Conservation (phyloP, 148 eudicot species). For the Silene conica region DNA sequence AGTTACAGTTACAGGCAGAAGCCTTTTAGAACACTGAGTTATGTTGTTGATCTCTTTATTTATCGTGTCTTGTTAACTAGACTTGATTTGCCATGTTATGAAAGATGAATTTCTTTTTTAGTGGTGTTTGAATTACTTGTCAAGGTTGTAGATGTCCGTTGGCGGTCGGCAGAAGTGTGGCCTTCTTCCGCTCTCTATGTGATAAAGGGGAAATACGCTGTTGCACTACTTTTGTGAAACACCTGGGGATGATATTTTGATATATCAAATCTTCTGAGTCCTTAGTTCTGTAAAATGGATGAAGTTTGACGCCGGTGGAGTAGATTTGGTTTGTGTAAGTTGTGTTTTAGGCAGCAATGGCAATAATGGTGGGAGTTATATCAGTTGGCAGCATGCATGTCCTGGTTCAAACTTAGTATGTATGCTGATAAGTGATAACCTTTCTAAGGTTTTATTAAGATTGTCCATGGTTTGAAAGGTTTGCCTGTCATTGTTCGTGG, state of each 20-base stretch:
- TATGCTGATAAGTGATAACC: conserved; percentile 17
- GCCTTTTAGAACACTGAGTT: not conserved
- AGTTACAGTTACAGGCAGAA: not conserved
- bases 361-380: not conserved
- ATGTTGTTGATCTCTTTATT: conserved; percentile 1
- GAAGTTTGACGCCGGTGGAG: conserved; percentile 8
- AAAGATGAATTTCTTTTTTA: conserved; percentile 1
- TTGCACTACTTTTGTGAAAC: not conserved
- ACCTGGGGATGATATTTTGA: not conserved
- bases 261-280: not conserved
- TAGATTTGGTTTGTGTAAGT: not conserved
- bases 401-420: conserved; percentile 3
- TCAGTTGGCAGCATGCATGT: not conserved
- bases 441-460: not conserved
- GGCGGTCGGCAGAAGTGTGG: conserved; percentile 5
- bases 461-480: conserved; percentile 5
- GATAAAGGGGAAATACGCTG: not conserved
- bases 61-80: not conserved
- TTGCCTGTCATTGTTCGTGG: not conserved
- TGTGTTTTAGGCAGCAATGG: conserved; percentile 4
- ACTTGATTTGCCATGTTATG: not conserved
- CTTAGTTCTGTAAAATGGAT: not conserved
- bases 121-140: not conserved
- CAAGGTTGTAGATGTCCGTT: not conserved
- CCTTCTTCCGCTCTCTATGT: conserved; percentile 4